phyloP scores from a whole-genome alignment of 192 early-diverging fungal species.

The Chytriomyces confervae region DNA sequence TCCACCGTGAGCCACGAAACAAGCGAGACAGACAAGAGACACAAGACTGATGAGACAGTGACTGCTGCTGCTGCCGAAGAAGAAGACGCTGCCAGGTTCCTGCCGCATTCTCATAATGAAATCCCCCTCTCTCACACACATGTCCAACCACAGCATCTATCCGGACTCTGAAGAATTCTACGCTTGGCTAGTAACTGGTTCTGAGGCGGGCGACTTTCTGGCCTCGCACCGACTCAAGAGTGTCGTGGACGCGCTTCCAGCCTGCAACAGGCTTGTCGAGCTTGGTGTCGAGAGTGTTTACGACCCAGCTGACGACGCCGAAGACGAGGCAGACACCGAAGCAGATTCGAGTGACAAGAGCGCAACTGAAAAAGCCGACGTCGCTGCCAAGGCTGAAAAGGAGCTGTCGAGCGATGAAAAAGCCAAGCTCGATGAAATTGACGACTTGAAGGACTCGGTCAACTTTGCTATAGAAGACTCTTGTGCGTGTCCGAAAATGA shows the following conservation, averaged over 20 bases:
- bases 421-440: slow-evolving; percentile 9
- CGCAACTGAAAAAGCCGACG: background rate
- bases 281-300: slow-evolving; percentile 3
- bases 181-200: slow-evolving; percentile 32
- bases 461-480: slow-evolving; percentile 36
- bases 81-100: background rate
- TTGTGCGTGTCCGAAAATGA: slow-evolving; percentile 6
- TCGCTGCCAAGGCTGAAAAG: background rate
- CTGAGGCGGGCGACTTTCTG: slow-evolving; percentile 25
- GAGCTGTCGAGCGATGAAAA: slow-evolving; percentile 10
- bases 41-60: too few species aligned
- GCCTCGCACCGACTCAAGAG: slow-evolving; percentile 25
- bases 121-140: too few species aligned
- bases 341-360: background rate
- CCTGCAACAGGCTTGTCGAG: background rate
- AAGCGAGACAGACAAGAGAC: too few species aligned
- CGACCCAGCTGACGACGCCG: slow-evolving; percentile 24
- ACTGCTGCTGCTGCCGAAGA: background rate
- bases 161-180: slow-evolving; percentile 35
- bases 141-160: slow-evolving; percentile 26
- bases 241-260: slow-evolving; percentile 23
- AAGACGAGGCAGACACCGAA: background rate
- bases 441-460: slow-evolving; percentile 25
- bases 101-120: background rate
- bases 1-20: background rate